Evolutionary conservation across 805 yeast genomes (phyloP), one percentile per base, ranked within the genome.

Genomic region (Huiozyma sinensis): DNA sequence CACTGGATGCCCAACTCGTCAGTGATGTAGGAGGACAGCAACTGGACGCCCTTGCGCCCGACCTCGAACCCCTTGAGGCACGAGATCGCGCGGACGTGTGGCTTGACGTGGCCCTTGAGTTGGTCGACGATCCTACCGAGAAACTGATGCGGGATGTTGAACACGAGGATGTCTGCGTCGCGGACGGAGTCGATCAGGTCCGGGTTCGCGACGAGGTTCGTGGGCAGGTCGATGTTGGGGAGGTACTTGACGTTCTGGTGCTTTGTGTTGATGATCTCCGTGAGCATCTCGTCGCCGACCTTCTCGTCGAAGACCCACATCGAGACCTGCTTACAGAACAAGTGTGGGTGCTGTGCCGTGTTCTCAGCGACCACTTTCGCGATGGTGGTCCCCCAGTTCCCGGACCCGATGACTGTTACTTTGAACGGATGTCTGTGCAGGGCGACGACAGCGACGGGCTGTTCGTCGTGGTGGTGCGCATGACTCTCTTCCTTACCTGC

Each of bases 221-320:
- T 68, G 38, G 98, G 97, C 41, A 92, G 76, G 57, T 73, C 75
- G 59, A 90, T 82, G 29, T 75, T 86, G 10, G 96, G 96, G 51
- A 90, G 73, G 65, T 90, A 90, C 63, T 84, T 85, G 55, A 90
- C 96, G 64, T 90, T 90, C 68, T 90, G 95, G 65, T 92, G 97
- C 55, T 77, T 69, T 37, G 79, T 71, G 72, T 90, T 90, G 66
- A 90, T 89, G 61, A 88, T 87, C 52, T 86, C 90, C 28, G 97
- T 87, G 58, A 90, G 72, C 50, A 83, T 83, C 57, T 72, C 65
- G 52, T 94, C 97, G 45, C 84, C 72, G 49, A 83, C 67, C 50
- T 74, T 61, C 66, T 90, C 98, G 66, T 92, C 89, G 56, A 73
- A 86, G 9, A 90, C 98, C 98, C 98, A 90, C 97, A 92, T 88